Conservation (phyloP, 2,329 filamentous ascomycete species). For the Hirsutella rhossiliensis region DNA sequence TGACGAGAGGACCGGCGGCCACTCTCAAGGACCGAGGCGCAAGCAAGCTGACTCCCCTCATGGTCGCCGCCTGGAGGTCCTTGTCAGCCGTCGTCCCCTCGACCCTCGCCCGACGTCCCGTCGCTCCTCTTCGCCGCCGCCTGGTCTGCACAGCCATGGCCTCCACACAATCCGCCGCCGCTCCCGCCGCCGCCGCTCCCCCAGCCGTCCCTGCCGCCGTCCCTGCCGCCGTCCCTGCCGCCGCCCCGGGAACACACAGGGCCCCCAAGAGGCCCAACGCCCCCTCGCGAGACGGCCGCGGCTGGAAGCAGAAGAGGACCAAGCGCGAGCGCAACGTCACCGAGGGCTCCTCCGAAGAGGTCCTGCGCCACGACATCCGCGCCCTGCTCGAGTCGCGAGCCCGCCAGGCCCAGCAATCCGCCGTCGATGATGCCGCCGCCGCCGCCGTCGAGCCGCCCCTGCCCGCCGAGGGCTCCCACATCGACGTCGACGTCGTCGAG, state of each 20-base stretch:
- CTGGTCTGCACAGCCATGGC: no score
- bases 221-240: neutral
- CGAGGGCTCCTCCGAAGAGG: constrained; percentile 53
- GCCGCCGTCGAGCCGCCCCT: constrained; percentile 25
- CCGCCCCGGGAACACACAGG: neutral
- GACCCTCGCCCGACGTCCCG: no score
- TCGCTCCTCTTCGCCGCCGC: no score
- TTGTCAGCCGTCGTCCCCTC: no score
- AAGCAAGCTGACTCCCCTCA: no score
- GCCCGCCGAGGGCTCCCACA: constrained; percentile 58
- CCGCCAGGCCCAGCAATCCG: constrained; percentile 6
- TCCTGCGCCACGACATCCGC: constrained; percentile 51
- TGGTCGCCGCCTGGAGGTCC: no score
- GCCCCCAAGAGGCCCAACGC: constrained; percentile 2
- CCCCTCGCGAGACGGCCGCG: constrained; percentile 3
- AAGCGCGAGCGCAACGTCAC: constrained; percentile 49
- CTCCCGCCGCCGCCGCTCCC: neutral
- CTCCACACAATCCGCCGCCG: no score
- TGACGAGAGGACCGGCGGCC: neutral
- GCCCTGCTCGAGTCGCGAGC: constrained; percentile 33
- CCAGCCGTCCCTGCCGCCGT: neutral
- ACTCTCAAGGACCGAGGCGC: no score
- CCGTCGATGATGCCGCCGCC: constrained; percentile 10
- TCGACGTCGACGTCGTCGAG: constrained; percentile 69
- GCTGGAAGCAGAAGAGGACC: constrained; percentile 34